These are phyloP conservation scores for Arctium lappa DNA, from an alignment of 129 eudicot species.

Conservation along the genomic window DNA sequence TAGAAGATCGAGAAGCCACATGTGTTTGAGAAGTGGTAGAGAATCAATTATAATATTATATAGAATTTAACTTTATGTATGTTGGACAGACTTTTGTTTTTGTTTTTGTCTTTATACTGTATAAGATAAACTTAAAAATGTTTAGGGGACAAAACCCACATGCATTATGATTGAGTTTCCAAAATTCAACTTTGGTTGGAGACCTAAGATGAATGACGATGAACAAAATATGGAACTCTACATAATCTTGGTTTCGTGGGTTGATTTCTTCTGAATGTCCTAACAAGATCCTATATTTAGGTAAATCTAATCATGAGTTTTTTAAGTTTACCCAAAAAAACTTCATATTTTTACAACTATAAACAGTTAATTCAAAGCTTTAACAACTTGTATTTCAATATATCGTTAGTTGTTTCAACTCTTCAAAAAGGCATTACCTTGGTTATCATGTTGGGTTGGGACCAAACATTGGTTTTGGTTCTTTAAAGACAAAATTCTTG, in stretches of 20 bases:
- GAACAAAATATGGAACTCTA: slow-evolving; percentile 27
- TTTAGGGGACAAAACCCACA: slow-evolving; percentile 55
- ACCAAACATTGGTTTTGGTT: slow-evolving; percentile 38
- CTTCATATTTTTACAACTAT: background rate
- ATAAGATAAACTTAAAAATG: slow-evolving; percentile 15
- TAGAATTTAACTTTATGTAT: background rate
- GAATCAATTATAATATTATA: background rate
- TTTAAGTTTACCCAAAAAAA: background rate
- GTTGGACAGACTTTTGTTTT: slow-evolving; percentile 1
- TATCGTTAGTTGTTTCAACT: background rate
- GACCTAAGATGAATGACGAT: slow-evolving; percentile 13
- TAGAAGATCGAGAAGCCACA: background rate
- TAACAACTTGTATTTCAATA: background rate
- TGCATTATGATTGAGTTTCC: slow-evolving; percentile 65
- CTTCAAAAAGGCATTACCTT: background rate
- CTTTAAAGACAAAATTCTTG: slow-evolving; percentile 34
- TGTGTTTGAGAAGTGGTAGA: background rate
- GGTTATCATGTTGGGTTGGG: slow-evolving; percentile 37
- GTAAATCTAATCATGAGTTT: background rate
- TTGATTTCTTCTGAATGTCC: slow-evolving; percentile 16
- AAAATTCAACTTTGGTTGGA: slow-evolving; percentile 43
- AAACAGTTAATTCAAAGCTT: background rate
- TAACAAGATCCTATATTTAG: slow-evolving; percentile 35
- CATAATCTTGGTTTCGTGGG: slow-evolving; percentile 30
- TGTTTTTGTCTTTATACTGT: background rate